Conservation (phyloP, 208 protist genomes). For the Novymonas esmeraldas region DNA sequence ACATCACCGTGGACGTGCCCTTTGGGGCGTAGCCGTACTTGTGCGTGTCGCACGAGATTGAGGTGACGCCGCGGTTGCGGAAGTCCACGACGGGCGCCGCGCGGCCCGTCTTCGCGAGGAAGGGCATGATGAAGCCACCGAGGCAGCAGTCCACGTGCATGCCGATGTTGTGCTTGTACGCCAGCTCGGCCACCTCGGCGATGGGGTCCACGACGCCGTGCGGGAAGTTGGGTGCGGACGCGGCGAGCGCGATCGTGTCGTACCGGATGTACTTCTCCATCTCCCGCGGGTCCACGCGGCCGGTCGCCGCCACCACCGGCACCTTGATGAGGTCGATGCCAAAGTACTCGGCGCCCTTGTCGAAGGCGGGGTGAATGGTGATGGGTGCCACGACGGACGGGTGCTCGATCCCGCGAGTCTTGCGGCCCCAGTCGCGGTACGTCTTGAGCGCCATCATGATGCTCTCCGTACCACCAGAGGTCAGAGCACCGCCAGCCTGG, state of each 20-base stretch:
- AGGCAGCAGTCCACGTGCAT: constrained; percentile 99
- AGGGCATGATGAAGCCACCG: constrained; percentile 98
- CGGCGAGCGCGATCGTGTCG: constrained; percentile 96
- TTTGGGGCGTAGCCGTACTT: constrained; percentile 99
- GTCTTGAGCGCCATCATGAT: constrained; percentile 98
- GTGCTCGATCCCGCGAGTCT: constrained; percentile 74
- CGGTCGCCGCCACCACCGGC: constrained; percentile 77
- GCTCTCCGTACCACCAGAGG: constrained; percentile 96
- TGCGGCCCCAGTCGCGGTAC: constrained; percentile 94
- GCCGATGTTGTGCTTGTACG: constrained; percentile 87
- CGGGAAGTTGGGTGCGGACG: constrained; percentile 95
- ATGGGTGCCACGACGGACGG: constrained; percentile 94
- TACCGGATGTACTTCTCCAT: constrained; percentile 92
- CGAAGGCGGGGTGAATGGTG: constrained; percentile 97
- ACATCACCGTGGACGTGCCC: constrained; percentile 97
- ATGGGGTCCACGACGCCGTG: constrained; percentile 96
- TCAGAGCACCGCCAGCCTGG: constrained; percentile 95
- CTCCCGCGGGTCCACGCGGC: constrained; percentile 76
- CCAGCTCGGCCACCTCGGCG: constrained; percentile 88
- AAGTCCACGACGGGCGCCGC: constrained; percentile 95
- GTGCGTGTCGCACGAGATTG: constrained; percentile 98
- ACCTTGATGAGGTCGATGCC: constrained; percentile 95
- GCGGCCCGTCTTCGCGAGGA: constrained; percentile 93
- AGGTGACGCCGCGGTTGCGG: constrained; percentile 95
- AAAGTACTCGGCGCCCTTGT: constrained; percentile 98